These are phyloP conservation scores for Xylaria sp. DNA, from an alignment of 2,329 filamentous ascomycete genomes.

Conservation along the genomic window DNA sequence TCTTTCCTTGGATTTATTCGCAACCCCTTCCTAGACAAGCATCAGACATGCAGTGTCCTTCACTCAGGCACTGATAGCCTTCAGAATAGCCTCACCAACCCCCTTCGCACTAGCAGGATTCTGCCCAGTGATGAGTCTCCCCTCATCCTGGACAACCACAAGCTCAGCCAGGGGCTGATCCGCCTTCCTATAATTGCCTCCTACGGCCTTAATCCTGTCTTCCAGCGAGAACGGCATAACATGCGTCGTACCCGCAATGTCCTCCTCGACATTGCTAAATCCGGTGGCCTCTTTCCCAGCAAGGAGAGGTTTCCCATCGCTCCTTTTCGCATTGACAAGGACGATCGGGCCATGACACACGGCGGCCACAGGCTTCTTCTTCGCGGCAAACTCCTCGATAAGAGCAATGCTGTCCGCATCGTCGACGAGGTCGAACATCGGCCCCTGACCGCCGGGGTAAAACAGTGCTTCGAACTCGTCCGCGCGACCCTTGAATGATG, in stretches of 20 bases:
- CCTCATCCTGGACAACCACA: conserved; percentile 58
- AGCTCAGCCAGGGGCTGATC: conserved; percentile 60
- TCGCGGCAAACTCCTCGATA: conserved; percentile 69
- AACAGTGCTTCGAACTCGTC: conserved; percentile 71
- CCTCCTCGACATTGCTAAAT: conserved; percentile 68
- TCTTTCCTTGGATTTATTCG: neutral
- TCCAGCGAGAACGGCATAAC: conserved; percentile 70
- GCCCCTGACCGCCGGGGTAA: conserved; percentile 68
- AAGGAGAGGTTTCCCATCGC: conserved; percentile 64
- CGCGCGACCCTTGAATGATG: conserved; percentile 63
- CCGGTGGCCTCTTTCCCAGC: conserved; percentile 68
- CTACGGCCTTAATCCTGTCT: conserved; percentile 61
- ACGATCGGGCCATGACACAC: conserved; percentile 77
- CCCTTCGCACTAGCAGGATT: conserved; percentile 64
- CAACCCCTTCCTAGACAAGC: neutral
- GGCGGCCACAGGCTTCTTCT: conserved; percentile 70
- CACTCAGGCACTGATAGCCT: conserved; percentile 52
- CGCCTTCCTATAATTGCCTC: conserved; percentile 67
- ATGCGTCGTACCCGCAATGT: conserved; percentile 52
- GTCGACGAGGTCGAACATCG: conserved; percentile 73
- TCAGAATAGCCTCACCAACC: conserved; percentile 62
- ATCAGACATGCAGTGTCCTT: neutral
- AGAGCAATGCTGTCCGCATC: conserved; percentile 67
- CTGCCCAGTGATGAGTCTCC: conserved; percentile 66
- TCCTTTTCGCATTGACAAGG: conserved; percentile 61